Base-by-base conservation (phyloP, 2,329 filamentous ascomycete species). In the Neodidymelliopsis sp. region DNA sequence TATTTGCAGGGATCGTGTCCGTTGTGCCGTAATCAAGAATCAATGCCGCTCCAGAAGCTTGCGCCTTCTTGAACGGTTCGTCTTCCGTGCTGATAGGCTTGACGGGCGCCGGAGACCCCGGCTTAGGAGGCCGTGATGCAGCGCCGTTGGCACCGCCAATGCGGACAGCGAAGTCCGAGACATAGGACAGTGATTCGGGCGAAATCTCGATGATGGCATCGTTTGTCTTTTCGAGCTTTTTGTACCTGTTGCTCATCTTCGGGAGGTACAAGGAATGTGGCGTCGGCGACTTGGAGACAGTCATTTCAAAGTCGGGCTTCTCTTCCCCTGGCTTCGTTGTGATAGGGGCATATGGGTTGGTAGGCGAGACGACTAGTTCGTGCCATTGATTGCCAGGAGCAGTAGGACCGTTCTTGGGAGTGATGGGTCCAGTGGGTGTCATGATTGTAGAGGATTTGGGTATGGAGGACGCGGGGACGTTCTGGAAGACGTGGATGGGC, bases 401-500 rank as follows among this genome's bases (percentile, higher is more conserved):
- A 50, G 68, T 63, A 51, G 73, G 57, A 23, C 62, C 61, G 42
- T 69, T 73, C 47, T 67, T 69, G 20, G 78, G 70, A 35, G 71
- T 77, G 38, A 77, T 72, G 46, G 75, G 77, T 1, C 79, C 77
- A 19, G 79, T 81, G 2, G 80, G 78, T 27, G 76, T 76, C n/a
- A 79, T 64, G 59, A 74, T 70, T 4, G 74, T 66, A 27, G 79
- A 69, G 54, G 56, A 72, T 54, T 61, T 74, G 42, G 66, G 59
- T 46, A 70, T 46, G 57, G 58, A 54, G 55, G 67, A 56, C 77
- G 76, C 33, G 2, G 81, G 71, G 39, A 93, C 81, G 11, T 90
- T 88, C 72, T 97, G 88, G 71, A 99, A 99, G 53, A 90, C 87
- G 72, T 99, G 92, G 61, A 99, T 97, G 24, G 94, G 94, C 0